Conservation (phyloP, 495 filamentous ascomycete species). For the Chaetomidium leptoderma region DNA sequence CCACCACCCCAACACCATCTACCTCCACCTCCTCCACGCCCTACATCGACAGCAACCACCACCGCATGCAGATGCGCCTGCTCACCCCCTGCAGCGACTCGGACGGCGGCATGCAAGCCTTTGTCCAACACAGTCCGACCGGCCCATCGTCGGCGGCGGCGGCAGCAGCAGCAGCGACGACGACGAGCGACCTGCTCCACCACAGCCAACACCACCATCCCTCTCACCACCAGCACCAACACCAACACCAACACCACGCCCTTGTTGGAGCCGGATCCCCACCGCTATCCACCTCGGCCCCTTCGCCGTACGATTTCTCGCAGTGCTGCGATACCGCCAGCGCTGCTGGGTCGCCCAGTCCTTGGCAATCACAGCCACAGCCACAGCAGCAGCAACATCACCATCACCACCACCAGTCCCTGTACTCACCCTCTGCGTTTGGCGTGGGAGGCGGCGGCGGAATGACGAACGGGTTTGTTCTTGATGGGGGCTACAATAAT, state of each 20-base stretch:
- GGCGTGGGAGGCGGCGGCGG: background rate
- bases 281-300: background rate
- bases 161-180: too few species aligned
- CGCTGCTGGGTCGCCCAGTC: background rate
- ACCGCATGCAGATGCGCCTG: slow-evolving; percentile 29
- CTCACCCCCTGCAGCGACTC: slow-evolving; percentile 46
- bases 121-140: slow-evolving; percentile 30
- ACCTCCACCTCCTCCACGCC: slow-evolving; percentile 22
- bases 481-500: slow-evolving; percentile 1
- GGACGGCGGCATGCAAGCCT: slow-evolving; percentile 27
- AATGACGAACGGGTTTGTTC: slow-evolving; percentile 12
- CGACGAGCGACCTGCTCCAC: slow-evolving; percentile 32
- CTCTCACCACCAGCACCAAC: background rate
- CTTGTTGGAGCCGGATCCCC: slow-evolving; percentile 22
- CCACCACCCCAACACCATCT: slow-evolving; percentile 7
- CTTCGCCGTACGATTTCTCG: slow-evolving; percentile 9
- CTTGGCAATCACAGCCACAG: slow-evolving; percentile 5
- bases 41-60: slow-evolving; percentile 20
- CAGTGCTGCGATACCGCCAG: background rate
- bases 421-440: background rate
- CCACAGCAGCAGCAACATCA: background rate
- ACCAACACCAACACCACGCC: slow-evolving; percentile 25
- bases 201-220: slow-evolving; percentile 2
- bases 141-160: too few species aligned
- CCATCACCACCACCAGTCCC: slow-evolving; percentile 4